Conservation (phyloP, 805 yeast species). For the Metschnikowia aberdeeniae region DNA sequence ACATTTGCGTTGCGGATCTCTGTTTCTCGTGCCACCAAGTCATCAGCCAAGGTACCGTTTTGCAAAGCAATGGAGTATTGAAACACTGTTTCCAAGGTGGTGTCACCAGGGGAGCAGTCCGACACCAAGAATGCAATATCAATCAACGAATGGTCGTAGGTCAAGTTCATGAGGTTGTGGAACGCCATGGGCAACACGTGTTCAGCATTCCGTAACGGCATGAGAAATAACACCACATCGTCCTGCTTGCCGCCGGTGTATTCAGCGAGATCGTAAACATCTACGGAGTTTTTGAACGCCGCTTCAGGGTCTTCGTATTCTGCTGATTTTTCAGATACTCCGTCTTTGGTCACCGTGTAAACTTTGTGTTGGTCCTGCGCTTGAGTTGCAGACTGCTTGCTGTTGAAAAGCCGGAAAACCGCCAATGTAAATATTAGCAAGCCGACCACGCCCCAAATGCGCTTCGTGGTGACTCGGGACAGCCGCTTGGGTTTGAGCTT, state of each 20-base stretch:
- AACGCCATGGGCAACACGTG: slow-evolving; percentile 77
- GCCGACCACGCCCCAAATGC: slow-evolving; percentile 7
- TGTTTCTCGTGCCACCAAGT: slow-evolving; percentile 42
- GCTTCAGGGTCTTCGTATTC: slow-evolving; percentile 23
- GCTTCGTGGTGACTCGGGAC: slow-evolving; percentile 7
- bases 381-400: not conserved
- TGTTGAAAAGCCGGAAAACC: not conserved
- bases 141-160: slow-evolving; percentile 75
- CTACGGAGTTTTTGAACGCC: slow-evolving; percentile 45
- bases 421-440: slow-evolving; percentile 13
- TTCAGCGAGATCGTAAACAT: slow-evolving; percentile 57
- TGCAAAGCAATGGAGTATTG: slow-evolving; percentile 67
- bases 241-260: slow-evolving; percentile 45
- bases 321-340: slow-evolving; percentile 17
- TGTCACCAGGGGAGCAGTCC: slow-evolving; percentile 69
- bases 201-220: slow-evolving; percentile 79
- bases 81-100: slow-evolving; percentile 60
- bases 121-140: slow-evolving; percentile 79
- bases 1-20: slow-evolving; percentile 30
- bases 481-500: slow-evolving; percentile 13
- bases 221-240: slow-evolving; percentile 63
- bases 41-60: slow-evolving; percentile 56
- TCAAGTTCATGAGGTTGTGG: slow-evolving; percentile 78
- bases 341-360: slow-evolving; percentile 31
- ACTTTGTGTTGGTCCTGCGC: slow-evolving; percentile 18